Evolutionary conservation across 257 asterid genomes (phyloP).

Genomic region (Solanum sejunctum): DNA sequence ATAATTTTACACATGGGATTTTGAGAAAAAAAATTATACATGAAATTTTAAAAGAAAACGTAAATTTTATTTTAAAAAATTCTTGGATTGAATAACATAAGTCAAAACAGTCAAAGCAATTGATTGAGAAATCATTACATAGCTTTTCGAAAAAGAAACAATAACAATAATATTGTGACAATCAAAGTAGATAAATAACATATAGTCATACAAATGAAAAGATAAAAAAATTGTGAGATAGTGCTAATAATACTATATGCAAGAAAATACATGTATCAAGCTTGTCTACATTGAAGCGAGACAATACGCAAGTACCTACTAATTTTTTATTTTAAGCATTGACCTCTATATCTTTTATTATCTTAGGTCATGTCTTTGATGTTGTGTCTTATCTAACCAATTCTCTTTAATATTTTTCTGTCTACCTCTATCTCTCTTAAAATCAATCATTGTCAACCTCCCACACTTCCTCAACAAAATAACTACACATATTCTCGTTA

Average conservation of each 20-base stretch:
- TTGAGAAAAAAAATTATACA: background rate
- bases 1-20: background rate
- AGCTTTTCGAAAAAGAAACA: background rate
- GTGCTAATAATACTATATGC: background rate
- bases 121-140: background rate
- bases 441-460: background rate
- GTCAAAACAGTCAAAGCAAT: background rate
- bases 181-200: background rate
- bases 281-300: background rate
- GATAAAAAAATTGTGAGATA: too few species aligned
- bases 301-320: background rate
- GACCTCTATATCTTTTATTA: too few species aligned
- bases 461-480: background rate
- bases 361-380: background rate
- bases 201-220: too few species aligned
- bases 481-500: background rate
- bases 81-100: rapidly evolving
- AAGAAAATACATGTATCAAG: background rate
- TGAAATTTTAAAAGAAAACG: too few species aligned
- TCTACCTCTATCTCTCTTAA: background rate
- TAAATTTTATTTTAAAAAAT: background rate
- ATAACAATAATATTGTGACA: background rate
- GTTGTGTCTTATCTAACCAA: too few species aligned
- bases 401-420: too few species aligned
- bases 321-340: background rate